A percentile compares a stretch with the other conserved stretches of the same genome.
phyloP scores from a whole-genome alignment of 495 filamentous ascomycete genomes.

The Penicillium longicatenatum region DNA sequence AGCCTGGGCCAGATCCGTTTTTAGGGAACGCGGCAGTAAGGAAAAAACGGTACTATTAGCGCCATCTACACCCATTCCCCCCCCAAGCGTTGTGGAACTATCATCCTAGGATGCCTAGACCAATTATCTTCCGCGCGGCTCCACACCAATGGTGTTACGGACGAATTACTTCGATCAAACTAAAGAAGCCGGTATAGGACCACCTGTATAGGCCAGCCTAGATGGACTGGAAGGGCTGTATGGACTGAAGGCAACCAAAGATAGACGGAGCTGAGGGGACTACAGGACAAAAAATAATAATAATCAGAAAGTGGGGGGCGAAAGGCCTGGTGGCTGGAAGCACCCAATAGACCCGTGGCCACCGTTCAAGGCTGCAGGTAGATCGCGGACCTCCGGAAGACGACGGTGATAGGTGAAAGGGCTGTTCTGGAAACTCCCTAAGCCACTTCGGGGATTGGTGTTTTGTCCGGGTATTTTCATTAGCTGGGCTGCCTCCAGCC shows the following conservation, averaged over 20 bases:
- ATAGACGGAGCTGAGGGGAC: no score
- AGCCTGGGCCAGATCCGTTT: conserved; percentile 8
- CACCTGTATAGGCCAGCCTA: no score
- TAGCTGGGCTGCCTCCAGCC: conserved; percentile 19
- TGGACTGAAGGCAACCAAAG: no score
- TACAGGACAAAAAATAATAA: background rate
- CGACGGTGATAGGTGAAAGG: background rate
- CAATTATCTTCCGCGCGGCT: conserved; percentile 28
- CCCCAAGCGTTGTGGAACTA: conserved; percentile 23
- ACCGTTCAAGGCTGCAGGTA: no score
- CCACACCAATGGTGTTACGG: no score
- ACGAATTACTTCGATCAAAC: no score
- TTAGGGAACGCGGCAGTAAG: background rate
- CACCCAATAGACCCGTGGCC: no score
- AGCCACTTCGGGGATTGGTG: conserved; percentile 3
- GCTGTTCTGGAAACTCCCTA: background rate
- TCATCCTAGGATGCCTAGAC: conserved; percentile 12
- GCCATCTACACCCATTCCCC: conserved; percentile 1
- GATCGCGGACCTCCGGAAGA: conserved; percentile 16
- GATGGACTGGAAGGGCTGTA: no score
- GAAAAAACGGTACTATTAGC: background rate
- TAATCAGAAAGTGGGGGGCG: no score
- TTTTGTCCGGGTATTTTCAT: conserved; percentile 8
- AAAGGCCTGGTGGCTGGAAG: no score
- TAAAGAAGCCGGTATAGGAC: no score